Evolutionary conservation across 805 yeast genomes (phyloP), one percentile per base, ranked within the genome.

Genomic region (Yamadazyma sp.): DNA sequence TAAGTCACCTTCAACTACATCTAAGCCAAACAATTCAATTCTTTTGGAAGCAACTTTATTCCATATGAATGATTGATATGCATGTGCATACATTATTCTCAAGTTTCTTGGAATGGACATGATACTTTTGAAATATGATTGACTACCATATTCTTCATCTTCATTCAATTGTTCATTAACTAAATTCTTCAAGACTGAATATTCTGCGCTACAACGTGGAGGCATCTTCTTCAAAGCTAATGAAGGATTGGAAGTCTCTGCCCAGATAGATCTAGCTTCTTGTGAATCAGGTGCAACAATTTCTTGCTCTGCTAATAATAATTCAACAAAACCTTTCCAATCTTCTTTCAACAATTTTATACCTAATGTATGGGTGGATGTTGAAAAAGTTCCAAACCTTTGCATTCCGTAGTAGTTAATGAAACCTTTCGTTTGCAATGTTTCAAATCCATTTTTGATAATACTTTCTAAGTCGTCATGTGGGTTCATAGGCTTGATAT

Each of bases 331-430:
- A 10, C 67, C 71, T 48, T 82, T 74, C 88, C 95, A 93, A 38
- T 88, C 79, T 23, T 76, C 77, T 31, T 76, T 69, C 32, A 93
- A 62, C 18, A 91, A 68, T 42, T 72, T 72, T 42, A 76, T 76
- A 31, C 99, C 99, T 35, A 89, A 70, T 20, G 72, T 75, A 58
- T 93, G 97, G 0, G 98, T 89, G 2, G 98, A 86, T 19, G 88
- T 72, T 9, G 96, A 85, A 53, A 87, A 91, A 0, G 98, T 89
- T 19, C 99, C 99, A 57, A 93, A 93, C 53, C 99, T 70, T 66
- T 93, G 99, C 89, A 93, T 82, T n/a, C 99, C 99, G 56, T 75
- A 93, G 55, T 93, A 93, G 58, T 93, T 93, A 44, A 93, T 82
- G 52, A 86, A 93, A 0, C 99, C 99, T 19, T 73, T 67, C 1